phyloP scores from a whole-genome alignment of 805 yeast genomes.

The Metschnikowia matae region DNA sequence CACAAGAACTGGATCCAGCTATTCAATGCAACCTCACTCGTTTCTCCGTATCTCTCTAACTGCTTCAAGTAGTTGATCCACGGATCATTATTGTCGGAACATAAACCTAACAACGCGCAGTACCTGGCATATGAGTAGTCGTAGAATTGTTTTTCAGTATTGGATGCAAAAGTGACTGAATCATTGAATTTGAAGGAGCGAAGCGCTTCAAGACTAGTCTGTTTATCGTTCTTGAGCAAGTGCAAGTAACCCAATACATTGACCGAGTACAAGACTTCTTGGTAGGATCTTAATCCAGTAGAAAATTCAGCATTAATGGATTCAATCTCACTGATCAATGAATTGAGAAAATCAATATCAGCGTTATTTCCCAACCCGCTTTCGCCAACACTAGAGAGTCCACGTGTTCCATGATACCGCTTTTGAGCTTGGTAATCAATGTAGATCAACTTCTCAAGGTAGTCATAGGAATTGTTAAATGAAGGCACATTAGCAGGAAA shows the following conservation, averaged over 20 bases:
- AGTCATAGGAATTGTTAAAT: constrained; percentile 32
- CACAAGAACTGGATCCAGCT: constrained; percentile 33
- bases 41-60: constrained; percentile 16
- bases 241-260: constrained; percentile 35
- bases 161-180: constrained; percentile 1
- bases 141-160: constrained; percentile 21
- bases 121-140: constrained; percentile 32
- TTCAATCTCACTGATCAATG: constrained; percentile 24
- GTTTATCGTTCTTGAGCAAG: constrained; percentile 23
- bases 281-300: constrained; percentile 20
- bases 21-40: constrained; percentile 32
- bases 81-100: constrained; percentile 25
- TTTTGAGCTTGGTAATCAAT: constrained; percentile 36
- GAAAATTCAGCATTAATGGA: constrained; percentile 26
- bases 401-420: constrained; percentile 1
- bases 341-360: background rate
- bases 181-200: constrained; percentile 10
- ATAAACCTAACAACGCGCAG: constrained; percentile 28
- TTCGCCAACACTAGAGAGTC: background rate
- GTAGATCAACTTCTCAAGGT: constrained; percentile 31
- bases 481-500: constrained; percentile 33
- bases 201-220: constrained; percentile 18
- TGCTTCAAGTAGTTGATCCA: constrained; percentile 23
- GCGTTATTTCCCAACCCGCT: background rate
- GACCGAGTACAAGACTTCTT: constrained; percentile 31